A percentile compares a stretch with the other conserved stretches of the same genome.
Conservation (phyloP, 2,329 filamentous ascomycete species). For the Helminthosporium solani region DNA sequence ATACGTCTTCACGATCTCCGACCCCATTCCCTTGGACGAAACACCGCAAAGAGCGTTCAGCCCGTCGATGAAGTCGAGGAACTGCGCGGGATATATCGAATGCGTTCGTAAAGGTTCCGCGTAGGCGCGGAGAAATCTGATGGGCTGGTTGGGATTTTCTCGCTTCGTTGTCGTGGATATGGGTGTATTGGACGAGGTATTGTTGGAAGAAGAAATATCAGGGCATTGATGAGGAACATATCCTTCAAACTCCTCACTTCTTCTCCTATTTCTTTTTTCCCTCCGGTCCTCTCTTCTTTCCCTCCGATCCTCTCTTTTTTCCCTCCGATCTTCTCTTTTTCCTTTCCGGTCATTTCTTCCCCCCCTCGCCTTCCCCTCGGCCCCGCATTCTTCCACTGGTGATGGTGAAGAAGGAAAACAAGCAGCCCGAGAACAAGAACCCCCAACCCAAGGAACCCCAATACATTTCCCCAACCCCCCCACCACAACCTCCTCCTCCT, state of each 20-base stretch:
- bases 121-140: constrained; percentile 32
- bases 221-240: constrained; percentile 13
- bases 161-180: no score
- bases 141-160: no score
- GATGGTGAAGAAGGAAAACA: not conserved
- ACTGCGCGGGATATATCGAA: constrained; percentile 31
- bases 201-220: constrained; percentile 7
- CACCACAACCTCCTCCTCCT: no score
- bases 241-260: constrained; percentile 1
- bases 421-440: no score
- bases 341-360: not conserved
- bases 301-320: not conserved
- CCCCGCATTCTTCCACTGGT: no score
- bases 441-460: constrained; percentile 30
- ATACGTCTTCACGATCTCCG: constrained; percentile 19
- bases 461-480: constrained; percentile 24
- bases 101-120: constrained; percentile 30
- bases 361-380: not conserved
- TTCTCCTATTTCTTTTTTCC: constrained; percentile 1
- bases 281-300: constrained; percentile 1
- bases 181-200: constrained; percentile 2
- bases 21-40: constrained; percentile 8
- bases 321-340: not conserved
- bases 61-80: constrained; percentile 36
- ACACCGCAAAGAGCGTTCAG: constrained; percentile 30